Conservation (phyloP, 2,329 filamentous ascomycete genomes). For the Epichloe coenophiala region DNA sequence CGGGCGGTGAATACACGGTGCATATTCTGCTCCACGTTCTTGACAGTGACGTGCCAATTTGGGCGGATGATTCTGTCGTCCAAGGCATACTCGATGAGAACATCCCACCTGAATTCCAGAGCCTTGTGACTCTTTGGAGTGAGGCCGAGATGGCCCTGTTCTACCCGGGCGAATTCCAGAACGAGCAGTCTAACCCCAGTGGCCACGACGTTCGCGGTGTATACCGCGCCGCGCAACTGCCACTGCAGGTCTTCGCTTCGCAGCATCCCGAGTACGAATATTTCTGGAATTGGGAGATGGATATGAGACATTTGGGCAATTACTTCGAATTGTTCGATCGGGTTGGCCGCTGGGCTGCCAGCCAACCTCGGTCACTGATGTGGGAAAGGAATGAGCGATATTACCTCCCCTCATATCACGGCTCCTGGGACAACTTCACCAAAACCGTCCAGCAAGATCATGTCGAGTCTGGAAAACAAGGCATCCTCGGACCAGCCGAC, state of each 20-base stretch:
- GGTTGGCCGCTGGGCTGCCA: slow-evolving; percentile 49
- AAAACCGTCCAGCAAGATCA: slow-evolving; percentile 50
- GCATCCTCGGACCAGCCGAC: slow-evolving; percentile 55
- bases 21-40: slow-evolving; percentile 80
- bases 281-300: slow-evolving; percentile 62
- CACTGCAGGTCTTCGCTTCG: slow-evolving; percentile 50
- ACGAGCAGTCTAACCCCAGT: slow-evolving; percentile 46
- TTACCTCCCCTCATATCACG: slow-evolving; percentile 59
- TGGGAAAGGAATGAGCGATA: slow-evolving; percentile 70
- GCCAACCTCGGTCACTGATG: slow-evolving; percentile 56
- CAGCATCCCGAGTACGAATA: slow-evolving; percentile 51
- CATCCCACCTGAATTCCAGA: slow-evolving; percentile 61
- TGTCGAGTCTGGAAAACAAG: slow-evolving; percentile 31
- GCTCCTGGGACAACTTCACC: slow-evolving; percentile 59
- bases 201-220: slow-evolving; percentile 52
- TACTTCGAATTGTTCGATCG: slow-evolving; percentile 63
- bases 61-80: slow-evolving; percentile 63
- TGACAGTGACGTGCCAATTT: slow-evolving; percentile 65
- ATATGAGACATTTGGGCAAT: slow-evolving; percentile 50
- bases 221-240: slow-evolving; percentile 51
- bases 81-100: slow-evolving; percentile 55
- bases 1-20: slow-evolving; percentile 68
- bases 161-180: slow-evolving; percentile 59
- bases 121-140: slow-evolving; percentile 72
- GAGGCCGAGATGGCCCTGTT: slow-evolving; percentile 71